Percentiles rank a stretch among this genome's conserved stretches.
phyloP scores from a whole-genome alignment of 179 eudicot species.

The Heliamphora pulchella region DNA sequence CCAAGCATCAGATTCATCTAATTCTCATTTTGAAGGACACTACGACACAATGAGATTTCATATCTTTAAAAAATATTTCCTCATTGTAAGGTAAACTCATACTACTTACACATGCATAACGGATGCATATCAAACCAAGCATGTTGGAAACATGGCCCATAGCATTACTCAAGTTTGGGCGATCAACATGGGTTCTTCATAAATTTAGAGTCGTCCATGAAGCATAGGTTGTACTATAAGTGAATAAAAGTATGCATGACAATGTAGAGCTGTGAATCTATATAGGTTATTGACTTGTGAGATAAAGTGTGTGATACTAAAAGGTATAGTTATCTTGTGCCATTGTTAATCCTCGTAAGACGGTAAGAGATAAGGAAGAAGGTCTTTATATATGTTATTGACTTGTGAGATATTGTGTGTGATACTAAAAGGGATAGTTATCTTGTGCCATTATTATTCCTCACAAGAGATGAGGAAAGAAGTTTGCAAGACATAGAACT shows the following conservation, averaged over 20 bases:
- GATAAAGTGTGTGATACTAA: not conserved
- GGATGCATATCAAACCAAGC: not conserved
- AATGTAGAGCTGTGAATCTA: not conserved
- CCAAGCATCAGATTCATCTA: not conserved
- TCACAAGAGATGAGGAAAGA: not conserved
- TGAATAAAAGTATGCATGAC: not conserved
- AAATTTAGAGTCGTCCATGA: not conserved
- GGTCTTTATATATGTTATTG: not conserved
- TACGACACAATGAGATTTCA: not conserved
- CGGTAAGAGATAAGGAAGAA: no score
- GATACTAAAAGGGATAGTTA: not conserved
- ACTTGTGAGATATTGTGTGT: not conserved
- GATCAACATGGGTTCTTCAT: not conserved
- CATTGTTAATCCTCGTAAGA: not conserved
- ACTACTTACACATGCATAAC: not conserved
- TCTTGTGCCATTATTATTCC: not conserved
- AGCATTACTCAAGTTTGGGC: not conserved
- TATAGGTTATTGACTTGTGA: not conserved
- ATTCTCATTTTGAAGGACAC: slow-evolving; percentile 4
- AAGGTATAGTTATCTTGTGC: not conserved
- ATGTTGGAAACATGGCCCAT: not conserved
- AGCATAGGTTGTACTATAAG: not conserved
- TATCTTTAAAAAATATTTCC: no score
- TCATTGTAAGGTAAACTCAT: not conserved
- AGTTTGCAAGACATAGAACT: not conserved